phyloP scores from a whole-genome alignment of 202 grass and related monocot genomes.

The Zoysia matrella region DNA sequence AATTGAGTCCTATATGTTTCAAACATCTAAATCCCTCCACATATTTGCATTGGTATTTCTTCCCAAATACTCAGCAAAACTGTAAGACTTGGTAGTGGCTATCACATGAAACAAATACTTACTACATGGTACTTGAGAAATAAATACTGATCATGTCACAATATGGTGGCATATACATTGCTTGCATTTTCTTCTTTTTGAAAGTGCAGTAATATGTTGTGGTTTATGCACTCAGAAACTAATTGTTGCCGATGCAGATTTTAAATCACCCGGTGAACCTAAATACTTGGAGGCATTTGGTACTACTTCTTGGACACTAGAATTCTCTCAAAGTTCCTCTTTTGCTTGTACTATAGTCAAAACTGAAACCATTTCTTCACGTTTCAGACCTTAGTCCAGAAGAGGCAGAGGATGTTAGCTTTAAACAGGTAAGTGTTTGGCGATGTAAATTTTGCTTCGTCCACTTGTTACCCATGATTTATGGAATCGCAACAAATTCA shows the following conservation, averaged over 20 bases:
- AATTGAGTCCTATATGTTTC: constrained; percentile 27
- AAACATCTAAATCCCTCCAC: constrained; percentile 15
- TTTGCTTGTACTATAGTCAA: constrained; percentile 14
- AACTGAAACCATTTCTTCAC: constrained; percentile 47
- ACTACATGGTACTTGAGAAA: constrained; percentile 6
- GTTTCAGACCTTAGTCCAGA: constrained; percentile 85
- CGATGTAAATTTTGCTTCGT: constrained; percentile 27
- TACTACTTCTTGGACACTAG: constrained; percentile 48
- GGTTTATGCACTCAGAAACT: constrained; percentile 13
- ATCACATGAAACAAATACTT: neutral
- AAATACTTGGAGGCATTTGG: constrained; percentile 95
- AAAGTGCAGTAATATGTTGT: neutral
- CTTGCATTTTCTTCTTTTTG: constrained; percentile 11
- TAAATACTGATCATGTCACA: neutral
- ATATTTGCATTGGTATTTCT: constrained; percentile 19
- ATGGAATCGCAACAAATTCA: constrained; percentile 38
- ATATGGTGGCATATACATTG: constrained; percentile 21
- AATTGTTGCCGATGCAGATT: constrained; percentile 64
- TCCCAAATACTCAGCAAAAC: constrained; percentile 18
- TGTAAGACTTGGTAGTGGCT: neutral
- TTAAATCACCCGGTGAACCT: constrained; percentile 92
- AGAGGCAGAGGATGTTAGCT: constrained; percentile 90
- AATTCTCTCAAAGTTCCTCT: constrained; percentile 1
- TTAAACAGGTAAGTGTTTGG: constrained; percentile 79
- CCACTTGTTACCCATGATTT: constrained; percentile 36